Conservation (phyloP, 768 basidiomycete species). For the Vararia minispora region DNA sequence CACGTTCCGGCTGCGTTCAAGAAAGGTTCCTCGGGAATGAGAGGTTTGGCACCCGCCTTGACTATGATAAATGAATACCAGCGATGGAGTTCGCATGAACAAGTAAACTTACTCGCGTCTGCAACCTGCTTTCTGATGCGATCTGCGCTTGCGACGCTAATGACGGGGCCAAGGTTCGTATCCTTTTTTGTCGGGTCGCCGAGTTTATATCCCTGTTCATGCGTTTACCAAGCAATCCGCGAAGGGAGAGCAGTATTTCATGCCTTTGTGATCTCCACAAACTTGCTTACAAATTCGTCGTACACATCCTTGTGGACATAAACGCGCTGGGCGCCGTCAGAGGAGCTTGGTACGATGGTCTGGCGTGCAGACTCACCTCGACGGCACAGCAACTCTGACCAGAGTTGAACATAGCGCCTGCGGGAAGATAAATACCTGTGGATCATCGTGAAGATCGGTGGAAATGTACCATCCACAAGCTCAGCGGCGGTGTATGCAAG, state of each 20-base stretch:
- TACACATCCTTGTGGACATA: slow-evolving; percentile 86
- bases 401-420: slow-evolving; percentile 92
- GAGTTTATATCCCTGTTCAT: slow-evolving; percentile 59
- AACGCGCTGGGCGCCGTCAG: slow-evolving; percentile 75
- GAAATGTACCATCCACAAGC: slow-evolving; percentile 77
- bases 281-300: slow-evolving; percentile 66
- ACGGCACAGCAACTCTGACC: slow-evolving; percentile 95
- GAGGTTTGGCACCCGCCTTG: slow-evolving; percentile 63
- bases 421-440: not conserved
- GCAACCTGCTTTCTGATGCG: slow-evolving; percentile 78
- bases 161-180: slow-evolving; percentile 86
- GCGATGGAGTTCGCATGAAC: not conserved
- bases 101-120: slow-evolving; percentile 54
- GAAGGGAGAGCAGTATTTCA: slow-evolving; percentile 5
- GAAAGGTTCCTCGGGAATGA: slow-evolving; percentile 61
- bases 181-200: slow-evolving; percentile 71
- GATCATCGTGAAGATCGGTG: not conserved
- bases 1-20: slow-evolving; percentile 59
- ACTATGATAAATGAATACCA: slow-evolving; percentile 29
- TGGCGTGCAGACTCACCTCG: slow-evolving; percentile 50
- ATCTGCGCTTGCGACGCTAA: slow-evolving; percentile 77
- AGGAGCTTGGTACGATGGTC: no score
- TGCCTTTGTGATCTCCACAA: slow-evolving; percentile 67
- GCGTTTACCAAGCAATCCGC: not conserved
- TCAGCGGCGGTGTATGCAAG: slow-evolving; percentile 73